Base-by-base conservation (phyloP, 176 grass and related monocot genomes). In the Bolboschoenus planiculmis region DNA sequence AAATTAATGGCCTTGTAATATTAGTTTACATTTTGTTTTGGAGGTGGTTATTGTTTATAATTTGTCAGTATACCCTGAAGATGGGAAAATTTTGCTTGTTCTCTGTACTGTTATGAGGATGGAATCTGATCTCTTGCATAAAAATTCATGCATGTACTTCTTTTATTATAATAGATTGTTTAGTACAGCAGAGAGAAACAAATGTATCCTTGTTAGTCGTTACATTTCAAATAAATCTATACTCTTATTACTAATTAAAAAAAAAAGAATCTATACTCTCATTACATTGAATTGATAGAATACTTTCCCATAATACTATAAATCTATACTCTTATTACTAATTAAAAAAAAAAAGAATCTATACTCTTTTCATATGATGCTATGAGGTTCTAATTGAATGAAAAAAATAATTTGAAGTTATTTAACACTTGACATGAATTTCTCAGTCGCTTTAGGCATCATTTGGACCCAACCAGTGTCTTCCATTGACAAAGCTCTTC, bases 401-500 rank as follows among this genome's bases (percentile, higher is more conserved):
- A 76, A 76, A 51, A 66, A 15, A 76, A 29, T 50, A 18, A 26
- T 76, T 7, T 51, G 42, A 48, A 31, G 1, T 50, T 44, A 27
- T 10, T 5, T 4, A 26, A 44, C n/a, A 24, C 66, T 71, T 4
- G 20, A 24, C 20, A 24, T 23, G 37, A 46, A 46, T 26, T 27
- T 40, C 27, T 7, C 7, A 64, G 59, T 81, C 6, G 10, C 30
- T 80, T 93, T 83, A 95, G 81, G 88, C 78, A 75, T 98, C 95
- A 16, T 86, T 85, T 3, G 92, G 84, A 13, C 68, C 80, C 39
- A 98, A 92, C 95, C 95, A 98, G 60, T 98, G 95, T 33, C 90
- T 95, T 80, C 95, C 95, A 24, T 98, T 98, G 82, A 98, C 92
- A 59, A 98, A 98, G 87, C 92, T 86, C 84, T 98, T 95, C 66